Conservation (phyloP, 495 filamentous ascomycete genomes). For the Pyrenula aspistea region DNA sequence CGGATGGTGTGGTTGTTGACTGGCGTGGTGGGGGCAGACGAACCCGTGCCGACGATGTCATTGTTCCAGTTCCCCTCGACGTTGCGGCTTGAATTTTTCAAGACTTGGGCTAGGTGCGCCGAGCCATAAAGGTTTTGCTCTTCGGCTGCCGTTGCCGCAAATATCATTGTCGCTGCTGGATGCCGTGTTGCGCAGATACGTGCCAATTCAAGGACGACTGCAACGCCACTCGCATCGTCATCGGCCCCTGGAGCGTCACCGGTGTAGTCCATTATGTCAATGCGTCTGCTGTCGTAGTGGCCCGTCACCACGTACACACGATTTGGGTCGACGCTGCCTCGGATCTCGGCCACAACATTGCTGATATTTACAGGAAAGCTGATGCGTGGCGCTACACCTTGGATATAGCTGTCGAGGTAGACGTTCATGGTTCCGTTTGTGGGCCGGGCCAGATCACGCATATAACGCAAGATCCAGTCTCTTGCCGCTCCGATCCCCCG, state of each 20-base stretch:
- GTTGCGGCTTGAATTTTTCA: slow-evolving; percentile 27
- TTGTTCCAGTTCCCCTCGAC: slow-evolving; percentile 40
- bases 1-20: slow-evolving; percentile 33
- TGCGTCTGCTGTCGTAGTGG: slow-evolving; percentile 38
- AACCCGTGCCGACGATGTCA: slow-evolving; percentile 35
- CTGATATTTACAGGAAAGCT: slow-evolving; percentile 30
- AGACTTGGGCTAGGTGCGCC: slow-evolving; percentile 30
- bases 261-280: slow-evolving; percentile 34
- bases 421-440: slow-evolving; percentile 30
- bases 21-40: slow-evolving; percentile 26
- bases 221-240: slow-evolving; percentile 29
- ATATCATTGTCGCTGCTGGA: slow-evolving; percentile 36
- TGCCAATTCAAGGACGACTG: slow-evolving; percentile 34
- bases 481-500: slow-evolving; percentile 41
- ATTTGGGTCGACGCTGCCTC: slow-evolving; percentile 31
- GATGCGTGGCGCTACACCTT: slow-evolving; percentile 23
- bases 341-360: slow-evolving; percentile 37
- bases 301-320: slow-evolving; percentile 37
- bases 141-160: slow-evolving; percentile 39
- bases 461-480: slow-evolving; percentile 37
- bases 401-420: slow-evolving; percentile 26
- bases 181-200: slow-evolving; percentile 27
- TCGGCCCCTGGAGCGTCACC: slow-evolving; percentile 39
- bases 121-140: slow-evolving; percentile 40
- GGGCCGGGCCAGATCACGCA: slow-evolving; percentile 20